phyloP scores from a whole-genome alignment of 2,329 filamentous ascomycete genomes.

The Ophiostoma sp. region DNA sequence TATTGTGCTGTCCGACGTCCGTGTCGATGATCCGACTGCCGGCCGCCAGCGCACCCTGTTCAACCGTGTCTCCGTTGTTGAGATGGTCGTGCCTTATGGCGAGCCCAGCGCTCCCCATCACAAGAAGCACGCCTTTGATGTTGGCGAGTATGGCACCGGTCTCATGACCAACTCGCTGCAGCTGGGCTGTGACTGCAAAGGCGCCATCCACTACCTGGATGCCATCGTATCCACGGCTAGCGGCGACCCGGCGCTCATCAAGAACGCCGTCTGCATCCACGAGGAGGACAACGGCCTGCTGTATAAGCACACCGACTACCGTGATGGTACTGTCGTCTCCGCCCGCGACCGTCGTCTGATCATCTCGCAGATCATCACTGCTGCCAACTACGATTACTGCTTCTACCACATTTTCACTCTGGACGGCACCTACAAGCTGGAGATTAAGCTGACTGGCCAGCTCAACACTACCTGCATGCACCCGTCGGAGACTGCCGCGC shows the following conservation, averaged over 20 bases:
- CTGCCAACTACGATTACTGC: constrained; percentile 88
- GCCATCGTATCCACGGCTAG: constrained; percentile 75
- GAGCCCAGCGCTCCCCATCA: constrained; percentile 77
- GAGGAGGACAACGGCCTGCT: constrained; percentile 88
- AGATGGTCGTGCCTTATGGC: constrained; percentile 92
- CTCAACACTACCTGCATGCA: constrained; percentile 84
- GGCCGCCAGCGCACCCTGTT: constrained; percentile 72
- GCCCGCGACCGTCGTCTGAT: constrained; percentile 81
- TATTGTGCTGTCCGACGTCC: constrained; percentile 84
- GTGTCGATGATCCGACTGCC: constrained; percentile 67
- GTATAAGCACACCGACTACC: constrained; percentile 93
- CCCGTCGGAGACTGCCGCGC: constrained; percentile 71
- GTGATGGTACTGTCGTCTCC: constrained; percentile 80
- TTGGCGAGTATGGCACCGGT: constrained; percentile 68
- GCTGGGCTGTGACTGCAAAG: constrained; percentile 81
- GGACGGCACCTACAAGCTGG: constrained; percentile 85
- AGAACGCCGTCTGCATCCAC: constrained; percentile 93
- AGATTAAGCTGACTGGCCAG: constrained; percentile 88
- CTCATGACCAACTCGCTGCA: constrained; percentile 77
- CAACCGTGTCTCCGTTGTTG: constrained; percentile 80
- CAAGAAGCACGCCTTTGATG: constrained; percentile 74
- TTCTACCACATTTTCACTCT: constrained; percentile 43
- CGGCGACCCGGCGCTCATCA: constrained; percentile 72
- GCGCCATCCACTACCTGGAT: constrained; percentile 85
- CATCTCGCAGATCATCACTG: constrained; percentile 88